Evolutionary conservation across 805 yeast species (phyloP), one percentile per base, ranked within the genome.

Genomic region (Spathaspora passalidarum): DNA sequence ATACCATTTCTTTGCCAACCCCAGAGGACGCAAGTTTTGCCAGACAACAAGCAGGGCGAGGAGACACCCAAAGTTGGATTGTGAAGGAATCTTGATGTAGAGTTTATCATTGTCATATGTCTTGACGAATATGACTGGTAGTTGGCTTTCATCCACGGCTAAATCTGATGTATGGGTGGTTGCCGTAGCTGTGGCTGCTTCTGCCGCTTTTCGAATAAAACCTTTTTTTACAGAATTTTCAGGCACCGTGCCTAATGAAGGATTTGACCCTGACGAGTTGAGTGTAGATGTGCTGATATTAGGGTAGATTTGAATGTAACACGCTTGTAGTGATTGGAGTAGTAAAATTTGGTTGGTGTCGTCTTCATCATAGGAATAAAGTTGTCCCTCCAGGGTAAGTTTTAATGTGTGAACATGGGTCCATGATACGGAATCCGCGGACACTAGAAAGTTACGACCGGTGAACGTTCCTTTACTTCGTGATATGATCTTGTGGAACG

Each of bases 1-100:
- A 50, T 65, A 68, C 81, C 81, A 77, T 55, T 81, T 81, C 49
- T 79, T 75, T 25, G 75, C 77, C 8, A 80, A 62, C 0, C 85
- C 84, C 36, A 62, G 67, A 5, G 80, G 78, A 46, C 65, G 73
- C 54, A 81, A 56, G 32, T 72, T 68, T 49, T 80, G 81, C 88
- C 88, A 82, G 44, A 80, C 77, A 19, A 79, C 52, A 39, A 82
- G 57, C 7, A 73, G 54, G 39, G 77, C 64, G 20, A 81, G 54
- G 19, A 82, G 56, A 37, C 65, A 61, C 25, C 75, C 64, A 46
- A 81, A 78, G 42, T 59, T 66, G 26, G 59, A 45, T 46, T 65
- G 68, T 10, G 68, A 58, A 4, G 66, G 59, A 9, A 76, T 60
- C 45, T 67, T 53, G 51, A 68, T 56, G 55, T 70, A 72, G 20